Conservation (phyloP, 495 filamentous ascomycete species). For the Pyrenula massariospora region DNA sequence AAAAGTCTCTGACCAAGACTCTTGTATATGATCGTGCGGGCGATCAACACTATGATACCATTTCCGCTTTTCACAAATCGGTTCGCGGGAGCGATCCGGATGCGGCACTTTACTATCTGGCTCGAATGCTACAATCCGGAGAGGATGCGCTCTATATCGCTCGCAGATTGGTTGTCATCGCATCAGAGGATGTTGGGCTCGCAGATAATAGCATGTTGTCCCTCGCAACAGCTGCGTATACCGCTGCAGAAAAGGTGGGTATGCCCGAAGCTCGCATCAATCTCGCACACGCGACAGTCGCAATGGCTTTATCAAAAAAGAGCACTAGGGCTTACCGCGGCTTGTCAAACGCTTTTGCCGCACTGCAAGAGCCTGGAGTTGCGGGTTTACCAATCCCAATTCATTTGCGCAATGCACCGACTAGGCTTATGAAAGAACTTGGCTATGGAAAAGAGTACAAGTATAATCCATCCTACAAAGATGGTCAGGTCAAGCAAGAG, state of each 20-base stretch:
- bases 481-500: constrained; percentile 78
- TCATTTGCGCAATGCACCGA: constrained; percentile 86
- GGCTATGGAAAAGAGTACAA: constrained; percentile 90
- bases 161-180: constrained; percentile 80
- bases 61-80: constrained; percentile 94
- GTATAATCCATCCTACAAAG: constrained; percentile 81
- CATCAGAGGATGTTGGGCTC: constrained; percentile 83
- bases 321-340: constrained; percentile 77
- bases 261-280: constrained; percentile 93
- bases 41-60: constrained; percentile 90
- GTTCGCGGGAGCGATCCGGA: constrained; percentile 79
- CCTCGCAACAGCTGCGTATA: constrained; percentile 73
- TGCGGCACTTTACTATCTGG: constrained; percentile 84
- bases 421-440: constrained; percentile 82
- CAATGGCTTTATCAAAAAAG: constrained; percentile 72
- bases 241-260: constrained; percentile 79
- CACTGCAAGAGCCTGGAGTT: constrained; percentile 66
- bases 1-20: constrained; percentile 72
- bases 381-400: constrained; percentile 71
- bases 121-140: constrained; percentile 90
- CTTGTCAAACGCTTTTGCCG: constrained; percentile 63
- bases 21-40: constrained; percentile 90
- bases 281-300: constrained; percentile 75
- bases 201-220: constrained; percentile 79
- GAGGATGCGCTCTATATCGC: constrained; percentile 92